Conservation (phyloP, 768 basidiomycete species). For the Boletus fagicola region DNA sequence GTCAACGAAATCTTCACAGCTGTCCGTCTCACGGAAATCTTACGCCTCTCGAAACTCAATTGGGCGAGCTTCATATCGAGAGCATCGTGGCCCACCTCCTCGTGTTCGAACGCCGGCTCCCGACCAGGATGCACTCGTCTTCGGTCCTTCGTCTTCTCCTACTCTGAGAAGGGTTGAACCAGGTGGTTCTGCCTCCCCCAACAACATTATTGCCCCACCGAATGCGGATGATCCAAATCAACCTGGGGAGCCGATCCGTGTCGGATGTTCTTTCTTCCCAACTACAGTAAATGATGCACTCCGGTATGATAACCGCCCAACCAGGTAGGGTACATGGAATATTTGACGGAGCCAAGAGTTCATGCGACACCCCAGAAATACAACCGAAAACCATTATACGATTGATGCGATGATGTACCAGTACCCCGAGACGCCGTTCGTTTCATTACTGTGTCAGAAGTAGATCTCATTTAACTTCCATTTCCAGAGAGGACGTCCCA, state of each 20-base stretch:
- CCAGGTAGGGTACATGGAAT: slow-evolving; percentile 7
- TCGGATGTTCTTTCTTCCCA: slow-evolving; percentile 11
- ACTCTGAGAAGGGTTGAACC: background rate
- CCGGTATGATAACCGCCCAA: slow-evolving; percentile 6
- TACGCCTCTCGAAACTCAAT: slow-evolving; percentile 12
- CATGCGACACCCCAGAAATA: slow-evolving; percentile 6
- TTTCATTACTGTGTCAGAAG: background rate
- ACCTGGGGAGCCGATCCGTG: slow-evolving; percentile 3
- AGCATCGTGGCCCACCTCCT: slow-evolving; percentile 17
- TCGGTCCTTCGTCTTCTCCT: background rate
- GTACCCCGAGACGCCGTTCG: slow-evolving; percentile 22
- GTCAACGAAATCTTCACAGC: slow-evolving; percentile 15
- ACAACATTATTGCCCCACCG: slow-evolving; percentile 6
- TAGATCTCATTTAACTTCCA: background rate
- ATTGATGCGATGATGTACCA: slow-evolving; percentile 18
- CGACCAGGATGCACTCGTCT: background rate
- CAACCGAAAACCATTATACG: background rate
- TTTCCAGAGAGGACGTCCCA: slow-evolving; percentile 17
- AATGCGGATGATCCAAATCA: slow-evolving; percentile 1
- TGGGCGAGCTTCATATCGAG: slow-evolving; percentile 25
- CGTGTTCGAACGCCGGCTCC: slow-evolving; percentile 10
- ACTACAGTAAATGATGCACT: slow-evolving; percentile 13
- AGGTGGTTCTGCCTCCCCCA: background rate
- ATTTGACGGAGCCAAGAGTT: background rate
- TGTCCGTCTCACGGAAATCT: slow-evolving; percentile 7